Evolutionary conservation across 75 land plant genomes (phyloP), one percentile per base, ranked within the genome.

Genomic region (Selaginella tamariscina): DNA sequence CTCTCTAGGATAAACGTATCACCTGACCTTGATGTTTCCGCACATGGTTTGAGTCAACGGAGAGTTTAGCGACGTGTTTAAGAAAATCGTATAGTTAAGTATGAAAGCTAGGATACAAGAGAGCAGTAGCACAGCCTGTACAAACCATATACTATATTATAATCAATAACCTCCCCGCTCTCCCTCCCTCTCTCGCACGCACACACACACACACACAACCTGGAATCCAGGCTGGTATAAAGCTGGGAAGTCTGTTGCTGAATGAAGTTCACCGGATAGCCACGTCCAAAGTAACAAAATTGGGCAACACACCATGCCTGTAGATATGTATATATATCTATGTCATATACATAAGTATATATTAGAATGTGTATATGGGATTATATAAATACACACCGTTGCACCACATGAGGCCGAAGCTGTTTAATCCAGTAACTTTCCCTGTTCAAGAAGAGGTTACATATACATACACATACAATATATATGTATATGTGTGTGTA

Each of bases 1-100:
- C n/a, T n/a, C n/a, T n/a, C n/a, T n/a, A n/a, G n/a, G n/a, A n/a
- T n/a, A 49, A 20, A 49, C 20, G 54, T 11, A 49, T 49, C 18
- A 11, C 20, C 20, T 11, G 31, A 95, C 99, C 99, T 95, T 95
- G 57, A 59, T 59, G 26, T 59, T 59, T 27, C 62, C 62, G 26
- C 62, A 59, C 62, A 59, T 59, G 5, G 26, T 59, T 27, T 59
- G 62, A 2, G 62, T 59, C 62, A 59, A 59, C 23, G 62, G 62
- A 2, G 62, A 59, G 62, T 59, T 59, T 21, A 59, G 62, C 2
- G 62, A 59, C 26, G 62, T 59, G 62, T 59, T 59, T 5, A 59
- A n/a, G 26, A 59, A 59, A 23, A 59, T 59, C 8, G 26, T 23
- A n/a, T 59, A 59, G 26, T 59, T 59, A 59, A 59, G 62, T 9